phyloP scores from a whole-genome alignment of 164 flowering plant genomes.

The Kingdonia uniflora region DNA sequence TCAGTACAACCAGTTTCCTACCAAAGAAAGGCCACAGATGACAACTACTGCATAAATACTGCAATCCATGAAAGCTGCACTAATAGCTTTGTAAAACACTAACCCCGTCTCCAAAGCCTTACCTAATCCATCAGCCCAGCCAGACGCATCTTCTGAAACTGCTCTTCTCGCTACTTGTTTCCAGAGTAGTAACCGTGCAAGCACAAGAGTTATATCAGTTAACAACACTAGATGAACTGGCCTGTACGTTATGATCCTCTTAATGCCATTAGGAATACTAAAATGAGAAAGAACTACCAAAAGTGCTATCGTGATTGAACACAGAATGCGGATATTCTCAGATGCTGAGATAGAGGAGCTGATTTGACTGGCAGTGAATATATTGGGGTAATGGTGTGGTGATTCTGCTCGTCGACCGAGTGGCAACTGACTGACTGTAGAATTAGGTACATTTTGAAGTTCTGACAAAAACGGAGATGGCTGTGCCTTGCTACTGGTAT shows the following conservation, averaged over 20 bases:
- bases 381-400: background rate
- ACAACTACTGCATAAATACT: slow-evolving; percentile 48
- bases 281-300: slow-evolving; percentile 36
- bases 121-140: slow-evolving; percentile 34
- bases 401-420: slow-evolving; percentile 12
- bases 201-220: slow-evolving; percentile 42
- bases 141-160: slow-evolving; percentile 17
- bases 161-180: slow-evolving; percentile 13
- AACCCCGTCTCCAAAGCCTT: slow-evolving; percentile 42
- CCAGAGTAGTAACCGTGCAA: slow-evolving; percentile 26
- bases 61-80: slow-evolving; percentile 57
- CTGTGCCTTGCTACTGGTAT: slow-evolving; percentile 5
- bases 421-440: slow-evolving; percentile 5
- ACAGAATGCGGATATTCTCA: slow-evolving; percentile 31
- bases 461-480: slow-evolving; percentile 14
- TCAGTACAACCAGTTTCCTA: slow-evolving; percentile 5
- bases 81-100: slow-evolving; percentile 34
- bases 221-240: slow-evolving; percentile 52
- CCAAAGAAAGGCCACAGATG: slow-evolving; percentile 47
- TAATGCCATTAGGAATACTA: slow-evolving; percentile 30
- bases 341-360: slow-evolving; percentile 40
- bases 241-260: slow-evolving; percentile 25
- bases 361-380: slow-evolving; percentile 28
- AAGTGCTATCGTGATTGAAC: slow-evolving; percentile 37
- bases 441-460: slow-evolving; percentile 13